phyloP scores from a whole-genome alignment of 768 basidiomycete genomes.

The Panaeolus papilionaceus region DNA sequence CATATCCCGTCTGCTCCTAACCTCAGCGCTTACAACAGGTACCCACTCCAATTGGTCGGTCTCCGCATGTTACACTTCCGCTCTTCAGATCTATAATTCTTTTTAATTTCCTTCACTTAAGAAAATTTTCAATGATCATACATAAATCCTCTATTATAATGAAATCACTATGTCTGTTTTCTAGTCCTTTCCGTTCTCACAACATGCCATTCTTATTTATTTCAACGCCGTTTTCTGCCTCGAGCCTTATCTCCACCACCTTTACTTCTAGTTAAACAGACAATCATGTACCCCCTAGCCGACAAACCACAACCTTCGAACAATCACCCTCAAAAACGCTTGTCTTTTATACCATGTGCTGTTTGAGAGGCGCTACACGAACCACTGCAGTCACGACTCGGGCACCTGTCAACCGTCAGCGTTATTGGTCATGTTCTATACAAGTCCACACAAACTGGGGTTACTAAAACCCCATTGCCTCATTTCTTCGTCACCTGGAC shows the following conservation, averaged over 20 bases:
- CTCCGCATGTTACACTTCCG: conserved; percentile 7
- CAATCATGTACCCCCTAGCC: background rate
- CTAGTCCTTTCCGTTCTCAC: background rate
- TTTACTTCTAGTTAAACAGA: background rate
- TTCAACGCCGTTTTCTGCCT: background rate
- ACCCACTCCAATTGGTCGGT: conserved; percentile 4
- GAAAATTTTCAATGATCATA: conserved; percentile 5
- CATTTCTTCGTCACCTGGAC: conserved; percentile 5
- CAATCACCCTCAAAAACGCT: background rate
- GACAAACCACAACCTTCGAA: background rate
- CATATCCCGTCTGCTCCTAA: conserved; percentile 14
- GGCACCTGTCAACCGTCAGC: background rate
- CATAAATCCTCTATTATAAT: conserved; percentile 2
- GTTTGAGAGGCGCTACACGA: background rate
- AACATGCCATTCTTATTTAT: conserved; percentile 8
- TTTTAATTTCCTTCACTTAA: background rate
- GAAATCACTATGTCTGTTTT: background rate
- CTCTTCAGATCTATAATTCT: background rate
- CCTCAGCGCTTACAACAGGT: conserved; percentile 11
- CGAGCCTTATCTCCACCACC: conserved; percentile 7
- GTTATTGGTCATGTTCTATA: conserved; percentile 3
- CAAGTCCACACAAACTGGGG: conserved; percentile 8
- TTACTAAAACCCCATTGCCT: conserved; percentile 9
- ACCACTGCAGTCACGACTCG: background rate
- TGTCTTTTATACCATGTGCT: background rate